Conservation (phyloP, 2,329 filamentous ascomycete species). For the Fonsecaea pedrosoi region DNA sequence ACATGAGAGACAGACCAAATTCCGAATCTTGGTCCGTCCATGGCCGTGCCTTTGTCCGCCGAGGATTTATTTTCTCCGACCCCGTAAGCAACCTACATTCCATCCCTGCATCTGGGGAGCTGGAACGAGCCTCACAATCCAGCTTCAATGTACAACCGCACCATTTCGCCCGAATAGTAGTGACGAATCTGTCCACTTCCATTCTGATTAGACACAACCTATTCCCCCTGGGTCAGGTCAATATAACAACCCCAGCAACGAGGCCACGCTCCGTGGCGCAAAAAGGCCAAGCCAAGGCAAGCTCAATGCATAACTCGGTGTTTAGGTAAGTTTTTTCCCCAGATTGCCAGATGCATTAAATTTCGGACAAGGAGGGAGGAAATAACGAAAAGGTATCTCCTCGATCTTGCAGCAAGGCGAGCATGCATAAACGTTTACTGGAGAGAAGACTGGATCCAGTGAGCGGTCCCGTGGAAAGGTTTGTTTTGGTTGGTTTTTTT, state of each 20-base stretch:
- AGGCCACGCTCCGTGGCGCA: too few species aligned
- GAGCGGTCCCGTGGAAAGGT: too few species aligned
- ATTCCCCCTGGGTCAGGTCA: too few species aligned
- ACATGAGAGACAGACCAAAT: too few species aligned
- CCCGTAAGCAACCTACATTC: slow-evolving; percentile 1
- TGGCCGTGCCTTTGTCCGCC: not conserved
- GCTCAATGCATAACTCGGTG: not conserved
- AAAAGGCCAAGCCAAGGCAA: not conserved
- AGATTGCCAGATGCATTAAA: not conserved
- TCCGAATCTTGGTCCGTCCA: too few species aligned
- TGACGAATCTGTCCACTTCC: too few species aligned
- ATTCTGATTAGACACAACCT: too few species aligned
- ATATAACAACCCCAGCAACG: too few species aligned
- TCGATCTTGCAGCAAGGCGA: not conserved
- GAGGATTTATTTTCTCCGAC: not conserved
- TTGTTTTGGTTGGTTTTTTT: too few species aligned
- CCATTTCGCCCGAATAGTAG: not conserved
- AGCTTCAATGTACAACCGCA: not conserved
- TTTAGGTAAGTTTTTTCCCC: not conserved
- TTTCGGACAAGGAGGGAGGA: not conserved
- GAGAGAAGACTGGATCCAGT: not conserved
- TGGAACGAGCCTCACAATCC: not conserved
- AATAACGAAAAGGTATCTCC: not conserved
- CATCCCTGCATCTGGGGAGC: not conserved
- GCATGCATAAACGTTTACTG: too few species aligned